Base-by-base conservation (phyloP, 768 basidiomycete species). In the Paxillus rubicundulus region DNA sequence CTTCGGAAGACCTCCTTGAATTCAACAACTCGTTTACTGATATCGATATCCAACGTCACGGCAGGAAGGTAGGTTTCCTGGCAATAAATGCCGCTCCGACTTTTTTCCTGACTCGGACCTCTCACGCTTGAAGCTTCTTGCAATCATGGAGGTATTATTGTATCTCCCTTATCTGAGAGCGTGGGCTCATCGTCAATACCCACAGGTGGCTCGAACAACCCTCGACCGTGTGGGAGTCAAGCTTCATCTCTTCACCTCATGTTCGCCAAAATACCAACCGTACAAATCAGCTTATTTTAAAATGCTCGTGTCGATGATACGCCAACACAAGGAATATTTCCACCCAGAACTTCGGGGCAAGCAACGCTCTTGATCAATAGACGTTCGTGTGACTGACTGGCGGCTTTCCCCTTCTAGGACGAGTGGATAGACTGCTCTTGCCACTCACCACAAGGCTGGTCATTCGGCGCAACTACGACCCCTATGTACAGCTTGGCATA, bases 271-370 rank as follows among this genome's bases (percentile, higher is more conserved):
- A 48, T 61, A 75, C 24, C 58, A 67, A 37, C 70, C 69, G 10
- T 71, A 74, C 67, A 83, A 81, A 67, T 61, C 66, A 36, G 73
- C 72, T 14, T 84, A 82, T 66, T 72, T 80, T 61, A 73, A 72
- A 55, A 65, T 82, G 50, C 69, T 84, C 38, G 67, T 70, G 38
- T 65, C 75, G 57, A 61, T 79, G 12, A 45, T 65, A 16, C 67
- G 74, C 55, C 64, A 67, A 44, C 74, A 72, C 28, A 62, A 69
- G 24, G 41, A 53, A 14, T 54, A 53, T 38, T 70, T 68, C 59
- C 44, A 46, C 17, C 12, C 34, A 0, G 70, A 71, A 13, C 57
- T 71, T 9, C 62, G 52, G 49, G 70, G 68, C 59, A 65, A 32
- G 45, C 6, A 24, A 50, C 28, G 4, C 27, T 37, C 40, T 28